Base-by-base conservation (phyloP, 1,284 basidiomycete species). In the Pseudozyma sp. region DNA sequence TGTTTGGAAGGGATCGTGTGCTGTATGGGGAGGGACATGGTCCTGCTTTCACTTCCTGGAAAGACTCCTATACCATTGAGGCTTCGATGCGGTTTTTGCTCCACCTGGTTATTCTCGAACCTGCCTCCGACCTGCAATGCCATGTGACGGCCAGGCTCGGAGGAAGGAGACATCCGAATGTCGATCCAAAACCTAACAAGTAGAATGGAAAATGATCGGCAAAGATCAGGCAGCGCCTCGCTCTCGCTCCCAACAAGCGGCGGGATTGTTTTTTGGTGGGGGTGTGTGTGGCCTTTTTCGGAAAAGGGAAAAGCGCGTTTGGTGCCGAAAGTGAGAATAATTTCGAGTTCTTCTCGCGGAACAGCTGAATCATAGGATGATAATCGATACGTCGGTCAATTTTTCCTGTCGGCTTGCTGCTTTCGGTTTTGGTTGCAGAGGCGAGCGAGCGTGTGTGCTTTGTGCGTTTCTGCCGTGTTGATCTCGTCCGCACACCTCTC, bases 301-400 rank as follows among this genome's bases (percentile, higher is more conserved):
- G 60, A 55, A 50, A 51, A 47, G 67, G 56, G 33, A 63, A 39
- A 57, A 53, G 53, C 24, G 53, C 24, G 55, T 45, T 37, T 45
- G 50, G 33, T n/a, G 49, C 57, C 30, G 42, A 31, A n/a, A 31
- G 33, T 24, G 44, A 31, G 17, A 35, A 17, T 17, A 40, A 52
- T 31, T 52, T 37, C 16, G 42, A 57, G 37, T 66, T 59, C 63
- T 66, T 66, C 56, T 55, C 14, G 45, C 43, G 13, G 35, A 4
- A 37, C 8, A 37, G 35, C 35, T 9, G 14, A 37, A 37, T 14
- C 13, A 14, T 24, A 24, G 43, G 35, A 34, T 49, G 50, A 54
- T 54, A 51, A 68, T 68, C 60, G 67, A 68, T 68, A 44, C 48
- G 39, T 61, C 58, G 65, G 58, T 33, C 54, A 67, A 61, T 53